A percentile compares a stretch with the other conserved stretches of the same genome.
phyloP scores from a whole-genome alignment of 176 grass and related monocot species.

The Oryza punctata region DNA sequence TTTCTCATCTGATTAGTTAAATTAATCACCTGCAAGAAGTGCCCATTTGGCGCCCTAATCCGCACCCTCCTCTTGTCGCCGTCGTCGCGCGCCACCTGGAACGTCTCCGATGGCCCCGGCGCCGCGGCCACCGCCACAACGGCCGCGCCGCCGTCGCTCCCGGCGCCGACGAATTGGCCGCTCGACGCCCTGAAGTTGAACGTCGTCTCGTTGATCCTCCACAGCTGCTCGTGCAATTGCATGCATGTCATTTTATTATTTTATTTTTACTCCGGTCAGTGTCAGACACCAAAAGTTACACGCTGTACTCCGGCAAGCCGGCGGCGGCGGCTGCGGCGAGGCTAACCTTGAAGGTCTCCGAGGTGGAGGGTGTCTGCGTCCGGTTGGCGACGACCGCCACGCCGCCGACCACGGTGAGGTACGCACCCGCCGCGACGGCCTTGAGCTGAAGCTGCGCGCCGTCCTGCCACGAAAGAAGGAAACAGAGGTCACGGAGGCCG shows the following conservation, averaged over 20 bases:
- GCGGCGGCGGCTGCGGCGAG: neutral
- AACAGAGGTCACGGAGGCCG: neutral
- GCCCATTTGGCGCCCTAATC: slow-evolving; percentile 61
- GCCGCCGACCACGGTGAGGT: slow-evolving; percentile 47
- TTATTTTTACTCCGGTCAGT: neutral
- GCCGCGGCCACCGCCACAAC: slow-evolving; percentile 35
- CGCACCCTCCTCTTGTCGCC: slow-evolving; percentile 43
- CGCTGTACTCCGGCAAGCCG: neutral
- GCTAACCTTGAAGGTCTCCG: slow-evolving; percentile 71
- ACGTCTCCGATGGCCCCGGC: slow-evolving; percentile 46
- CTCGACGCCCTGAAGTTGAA: slow-evolving; percentile 56
- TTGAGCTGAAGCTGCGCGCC: slow-evolving; percentile 73
- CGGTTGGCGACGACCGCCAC: slow-evolving; percentile 47
- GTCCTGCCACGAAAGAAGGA: slow-evolving; percentile 34
- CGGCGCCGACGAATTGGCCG: slow-evolving; percentile 48
- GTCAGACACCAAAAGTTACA: too few relatives aligned
- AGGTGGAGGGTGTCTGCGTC: slow-evolving; percentile 39
- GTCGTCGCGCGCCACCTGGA: slow-evolving; percentile 47
- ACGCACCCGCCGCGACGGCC: slow-evolving; percentile 45
- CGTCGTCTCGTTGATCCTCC: slow-evolving; percentile 56
- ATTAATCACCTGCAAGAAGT: slow-evolving; percentile 55
- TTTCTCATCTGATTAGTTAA: neutral
- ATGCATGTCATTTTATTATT: neutral
- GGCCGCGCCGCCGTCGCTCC: slow-evolving; percentile 16
- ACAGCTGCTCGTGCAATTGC: slow-evolving; percentile 40